Evolutionary conservation across 2,329 filamentous ascomycete species (phyloP), one percentile per base, ranked within the genome.

Genomic region (Paecilomyces formosus): DNA sequence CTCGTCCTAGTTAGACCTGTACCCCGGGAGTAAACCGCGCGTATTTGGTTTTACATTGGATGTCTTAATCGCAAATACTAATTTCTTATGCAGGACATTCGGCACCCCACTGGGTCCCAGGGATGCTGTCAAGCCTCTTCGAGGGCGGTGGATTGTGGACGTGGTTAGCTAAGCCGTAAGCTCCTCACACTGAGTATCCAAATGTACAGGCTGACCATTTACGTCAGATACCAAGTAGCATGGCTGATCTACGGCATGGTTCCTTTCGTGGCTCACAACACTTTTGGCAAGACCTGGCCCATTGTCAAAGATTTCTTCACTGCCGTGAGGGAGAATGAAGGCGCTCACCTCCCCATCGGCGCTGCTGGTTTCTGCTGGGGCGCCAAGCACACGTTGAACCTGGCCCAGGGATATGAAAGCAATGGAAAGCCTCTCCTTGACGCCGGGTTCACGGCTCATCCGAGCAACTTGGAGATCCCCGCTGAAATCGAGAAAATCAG

Each of bases 341-440:
- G 68, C n/a, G 58, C 67, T 18, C 58, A 65, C 13, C 65, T 76
- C 6, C 77, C 76, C 58, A 70, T 86, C 53, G 83, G 79, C 22
- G 80, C 76, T 0, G 81, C 81, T 0, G 85, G 85, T 0, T 87
- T 85, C 72, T 87, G 83, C 74, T 87, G 84, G 84, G 85, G 85
- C 24, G 85, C 82, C 24, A 81, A 82, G 61, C 79, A 85, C 62
- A 71, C 77, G 2, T 66, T 83, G 8, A 67, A 77, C n/a, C 76
- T 86, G 3, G 73, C 77, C 11, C 74, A 77, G 15, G 73, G 76
- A 60, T 60, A 57, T 33, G 58, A 61, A 22, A 62, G 62, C 1
- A 58, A 67, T 60, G 68, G 62, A 1, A 62, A 64, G 22, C 61
- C 63, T 2, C 73, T 85, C 9, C 69, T 85, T 50, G 78, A 84